Evolutionary conservation across 1,284 basidiomycete genomes (phyloP).

Genomic region (Xerocomus nothofagi): DNA sequence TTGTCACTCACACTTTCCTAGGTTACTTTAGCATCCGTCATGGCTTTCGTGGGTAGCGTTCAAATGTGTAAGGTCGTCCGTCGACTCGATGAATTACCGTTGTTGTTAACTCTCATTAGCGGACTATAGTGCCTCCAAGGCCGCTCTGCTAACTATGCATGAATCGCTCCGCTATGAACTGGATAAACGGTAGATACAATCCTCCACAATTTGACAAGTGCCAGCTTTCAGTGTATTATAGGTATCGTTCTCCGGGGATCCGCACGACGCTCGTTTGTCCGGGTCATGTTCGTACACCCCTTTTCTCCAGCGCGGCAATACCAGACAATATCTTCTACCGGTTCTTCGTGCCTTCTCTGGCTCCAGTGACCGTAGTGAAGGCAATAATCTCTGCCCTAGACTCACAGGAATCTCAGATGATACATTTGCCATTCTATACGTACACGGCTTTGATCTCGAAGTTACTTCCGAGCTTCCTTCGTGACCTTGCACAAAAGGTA

Average conservation of each 20-base stretch:
- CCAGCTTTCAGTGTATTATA: conserved; percentile 29
- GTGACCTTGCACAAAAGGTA: conserved; percentile 74
- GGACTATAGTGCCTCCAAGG: conserved; percentile 89
- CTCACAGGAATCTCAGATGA: conserved; percentile 67
- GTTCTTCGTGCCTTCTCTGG: conserved; percentile 75
- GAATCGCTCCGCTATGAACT: conserved; percentile 84
- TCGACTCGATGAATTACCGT: background rate
- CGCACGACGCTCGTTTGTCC: conserved; percentile 82
- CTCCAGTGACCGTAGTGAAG: conserved; percentile 76
- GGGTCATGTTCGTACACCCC: conserved; percentile 70
- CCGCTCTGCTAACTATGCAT: conserved; percentile 74
- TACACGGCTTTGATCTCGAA: conserved; percentile 57
- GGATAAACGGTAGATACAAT: conserved; percentile 56
- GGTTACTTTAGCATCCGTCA: conserved; percentile 81
- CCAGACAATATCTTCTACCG: conserved; percentile 53
- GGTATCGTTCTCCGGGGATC: conserved; percentile 71
- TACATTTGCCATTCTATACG: conserved; percentile 74
- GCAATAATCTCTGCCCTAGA: conserved; percentile 78
- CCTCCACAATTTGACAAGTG: conserved; percentile 6
- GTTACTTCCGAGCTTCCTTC: conserved; percentile 67
- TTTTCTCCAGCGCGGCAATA: conserved; percentile 65
- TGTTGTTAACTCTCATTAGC: conserved; percentile 45
- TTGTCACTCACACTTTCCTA: conserved; percentile 30
- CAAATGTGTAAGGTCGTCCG: conserved; percentile 67
- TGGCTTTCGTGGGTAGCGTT: conserved; percentile 74